Evolutionary conservation across 1,139 yeast species (phyloP).

Genomic region (Diutina siamensis): DNA sequence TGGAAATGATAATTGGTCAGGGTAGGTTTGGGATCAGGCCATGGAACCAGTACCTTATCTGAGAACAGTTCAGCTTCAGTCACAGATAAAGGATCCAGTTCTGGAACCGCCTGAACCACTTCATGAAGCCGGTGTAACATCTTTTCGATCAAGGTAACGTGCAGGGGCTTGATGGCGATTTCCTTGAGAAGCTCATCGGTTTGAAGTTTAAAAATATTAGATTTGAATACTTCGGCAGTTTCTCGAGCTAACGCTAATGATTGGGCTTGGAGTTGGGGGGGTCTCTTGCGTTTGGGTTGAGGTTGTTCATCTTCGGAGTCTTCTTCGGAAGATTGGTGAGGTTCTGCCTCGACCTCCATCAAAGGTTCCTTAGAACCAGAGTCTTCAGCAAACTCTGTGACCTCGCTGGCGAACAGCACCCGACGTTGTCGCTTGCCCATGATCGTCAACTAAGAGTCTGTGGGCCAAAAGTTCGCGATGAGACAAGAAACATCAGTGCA

Average conservation of each 20-base stretch:
- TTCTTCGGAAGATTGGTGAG: not conserved
- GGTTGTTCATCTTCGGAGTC: not conserved
- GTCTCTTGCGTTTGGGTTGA: not conserved
- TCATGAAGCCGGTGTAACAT: conserved; percentile 70
- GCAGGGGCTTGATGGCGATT: conserved; percentile 59
- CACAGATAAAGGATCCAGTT: conserved; percentile 37
- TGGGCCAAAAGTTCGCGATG: conserved; percentile 4
- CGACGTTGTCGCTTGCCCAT: conserved; percentile 6
- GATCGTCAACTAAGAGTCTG: not conserved
- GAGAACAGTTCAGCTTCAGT: conserved; percentile 40
- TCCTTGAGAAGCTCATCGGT: conserved; percentile 84
- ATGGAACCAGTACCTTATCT: conserved; percentile 57
- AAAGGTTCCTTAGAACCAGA: not conserved
- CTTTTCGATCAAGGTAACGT: conserved; percentile 58
- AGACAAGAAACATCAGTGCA: not conserved
- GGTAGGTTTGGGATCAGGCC: conserved; percentile 79
- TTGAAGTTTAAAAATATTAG: conserved; percentile 87
- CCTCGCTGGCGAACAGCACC: conserved; percentile 5
- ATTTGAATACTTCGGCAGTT: conserved; percentile 86
- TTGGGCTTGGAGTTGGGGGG: not conserved
- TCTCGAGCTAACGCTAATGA: conserved; percentile 51
- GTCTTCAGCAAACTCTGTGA: not conserved
- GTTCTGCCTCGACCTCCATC: not conserved
- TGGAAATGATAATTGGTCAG: conserved; percentile 59
- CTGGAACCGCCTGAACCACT: conserved; percentile 51